phyloP scores from a whole-genome alignment of 2,329 filamentous ascomycete species.

The Alternaria angustiovoidea region DNA sequence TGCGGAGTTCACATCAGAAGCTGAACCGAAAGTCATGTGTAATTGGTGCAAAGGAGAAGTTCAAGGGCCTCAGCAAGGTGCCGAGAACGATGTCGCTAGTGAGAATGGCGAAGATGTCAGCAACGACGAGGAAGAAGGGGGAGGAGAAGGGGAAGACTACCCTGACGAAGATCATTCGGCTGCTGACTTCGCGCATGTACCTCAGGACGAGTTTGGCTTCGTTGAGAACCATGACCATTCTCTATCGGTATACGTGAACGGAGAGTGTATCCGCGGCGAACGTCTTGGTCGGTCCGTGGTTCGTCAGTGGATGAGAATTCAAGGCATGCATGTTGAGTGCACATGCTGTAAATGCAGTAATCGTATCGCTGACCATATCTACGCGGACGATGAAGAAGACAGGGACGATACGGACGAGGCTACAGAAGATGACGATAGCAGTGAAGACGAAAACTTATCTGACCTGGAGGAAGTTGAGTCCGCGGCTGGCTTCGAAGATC shows the following conservation, averaged over 20 bases:
- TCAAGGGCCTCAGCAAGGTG: neutral
- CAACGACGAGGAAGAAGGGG: neutral
- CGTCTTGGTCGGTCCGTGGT: constrained; percentile 6
- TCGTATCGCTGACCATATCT: neutral
- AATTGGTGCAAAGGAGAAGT: constrained; percentile 20
- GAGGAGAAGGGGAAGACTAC: constrained; percentile 1
- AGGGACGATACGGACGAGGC: neutral
- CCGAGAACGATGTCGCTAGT: neutral
- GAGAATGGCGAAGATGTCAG: neutral
- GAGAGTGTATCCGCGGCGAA: constrained; percentile 2
- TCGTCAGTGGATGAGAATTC: neutral
- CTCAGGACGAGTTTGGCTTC: neutral
- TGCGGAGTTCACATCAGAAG: neutral
- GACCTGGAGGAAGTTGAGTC: neutral
- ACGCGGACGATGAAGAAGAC: neutral
- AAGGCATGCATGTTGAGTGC: constrained; percentile 5
- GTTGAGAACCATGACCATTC: constrained; percentile 9
- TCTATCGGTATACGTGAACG: constrained; percentile 7
- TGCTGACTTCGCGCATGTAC: constrained; percentile 3
- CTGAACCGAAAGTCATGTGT: constrained; percentile 8
- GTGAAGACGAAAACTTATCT: neutral
- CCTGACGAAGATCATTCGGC: constrained; percentile 13
- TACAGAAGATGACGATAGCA: neutral
- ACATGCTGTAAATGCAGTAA: constrained; percentile 9
- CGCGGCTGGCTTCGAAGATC: neutral